These are phyloP conservation scores for Schizonepeta tenuifolia DNA, from an alignment of 257 asterid genomes.

Conservation along the genomic window DNA sequence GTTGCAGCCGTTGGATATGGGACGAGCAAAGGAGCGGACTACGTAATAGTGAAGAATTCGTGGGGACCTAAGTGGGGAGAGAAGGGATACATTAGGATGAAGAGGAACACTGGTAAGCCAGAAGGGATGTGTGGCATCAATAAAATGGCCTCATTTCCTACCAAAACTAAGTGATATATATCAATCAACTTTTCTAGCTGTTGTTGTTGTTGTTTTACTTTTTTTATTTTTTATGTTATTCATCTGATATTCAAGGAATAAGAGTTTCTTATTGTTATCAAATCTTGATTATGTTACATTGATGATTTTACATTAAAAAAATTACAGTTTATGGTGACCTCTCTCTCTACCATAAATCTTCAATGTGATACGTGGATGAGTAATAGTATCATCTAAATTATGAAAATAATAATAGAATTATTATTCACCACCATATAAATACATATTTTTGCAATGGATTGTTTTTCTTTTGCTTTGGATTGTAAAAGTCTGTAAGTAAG, in stretches of 20 bases:
- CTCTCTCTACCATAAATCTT: too few relatives aligned
- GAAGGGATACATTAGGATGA: conserved; percentile 66
- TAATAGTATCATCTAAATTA: too few relatives aligned
- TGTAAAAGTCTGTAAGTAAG: too few relatives aligned
- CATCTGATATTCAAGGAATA: conserved; percentile 22
- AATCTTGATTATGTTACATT: too few relatives aligned
- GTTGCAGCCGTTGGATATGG: conserved; percentile 64
- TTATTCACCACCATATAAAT: too few relatives aligned
- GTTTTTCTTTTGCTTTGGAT: too few relatives aligned
- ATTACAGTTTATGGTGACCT: too few relatives aligned
- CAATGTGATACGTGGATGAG: too few relatives aligned
- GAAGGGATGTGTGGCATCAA: conserved; percentile 66
- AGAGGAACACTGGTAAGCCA: conserved; percentile 57
- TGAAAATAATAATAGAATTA: too few relatives aligned
- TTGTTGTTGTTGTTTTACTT: neutral
- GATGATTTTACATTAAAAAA: too few relatives aligned
- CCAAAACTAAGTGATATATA: conserved; percentile 47
- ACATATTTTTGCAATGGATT: too few relatives aligned
- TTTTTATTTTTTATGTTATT: neutral
- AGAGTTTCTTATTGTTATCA: neutral
- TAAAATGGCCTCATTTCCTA: conserved; percentile 63
- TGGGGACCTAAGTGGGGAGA: conserved; percentile 81
- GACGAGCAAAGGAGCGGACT: conserved; percentile 50
- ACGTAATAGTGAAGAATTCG: conserved; percentile 63
- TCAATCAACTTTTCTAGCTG: neutral